Conservation (phyloP, 2,329 filamentous ascomycete genomes). For the Paecilomyces niveus region DNA sequence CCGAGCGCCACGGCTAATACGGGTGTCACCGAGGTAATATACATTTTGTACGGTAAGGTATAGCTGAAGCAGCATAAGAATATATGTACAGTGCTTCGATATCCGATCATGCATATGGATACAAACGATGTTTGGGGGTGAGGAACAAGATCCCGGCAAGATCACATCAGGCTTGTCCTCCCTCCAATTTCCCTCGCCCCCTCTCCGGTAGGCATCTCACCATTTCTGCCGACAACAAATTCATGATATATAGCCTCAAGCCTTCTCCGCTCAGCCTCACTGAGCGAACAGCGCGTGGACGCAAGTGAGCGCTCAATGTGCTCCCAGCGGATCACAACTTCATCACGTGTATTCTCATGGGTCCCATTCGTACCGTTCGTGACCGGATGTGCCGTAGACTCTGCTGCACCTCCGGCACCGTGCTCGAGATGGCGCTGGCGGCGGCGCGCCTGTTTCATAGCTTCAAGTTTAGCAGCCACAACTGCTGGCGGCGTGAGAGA, state of each 20-base stretch:
- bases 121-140: not conserved
- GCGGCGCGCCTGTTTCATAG: conserved; percentile 65
- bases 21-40: not conserved
- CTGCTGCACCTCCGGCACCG: conserved; percentile 11
- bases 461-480: conserved; percentile 73
- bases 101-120: not conserved
- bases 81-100: not conserved
- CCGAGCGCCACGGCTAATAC: too few species aligned
- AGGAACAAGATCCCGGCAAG: not conserved
- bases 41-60: not conserved
- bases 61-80: not conserved
- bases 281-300: conserved; percentile 76
- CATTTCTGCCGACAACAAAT: conserved; percentile 86
- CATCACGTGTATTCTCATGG: conserved; percentile 41
- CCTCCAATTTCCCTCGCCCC: conserved; percentile 88
- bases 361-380: conserved; percentile 13
- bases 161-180: conserved; percentile 83
- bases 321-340: conserved; percentile 77
- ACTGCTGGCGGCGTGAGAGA: conserved; percentile 68
- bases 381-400: conserved; percentile 9
- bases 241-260: conserved; percentile 80
- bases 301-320: conserved; percentile 73
- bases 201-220: conserved; percentile 91
- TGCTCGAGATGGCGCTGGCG: conserved; percentile 51
- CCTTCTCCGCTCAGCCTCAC: conserved; percentile 64